phyloP scores from a whole-genome alignment of 306 rosid species.

The Malus orientalis region DNA sequence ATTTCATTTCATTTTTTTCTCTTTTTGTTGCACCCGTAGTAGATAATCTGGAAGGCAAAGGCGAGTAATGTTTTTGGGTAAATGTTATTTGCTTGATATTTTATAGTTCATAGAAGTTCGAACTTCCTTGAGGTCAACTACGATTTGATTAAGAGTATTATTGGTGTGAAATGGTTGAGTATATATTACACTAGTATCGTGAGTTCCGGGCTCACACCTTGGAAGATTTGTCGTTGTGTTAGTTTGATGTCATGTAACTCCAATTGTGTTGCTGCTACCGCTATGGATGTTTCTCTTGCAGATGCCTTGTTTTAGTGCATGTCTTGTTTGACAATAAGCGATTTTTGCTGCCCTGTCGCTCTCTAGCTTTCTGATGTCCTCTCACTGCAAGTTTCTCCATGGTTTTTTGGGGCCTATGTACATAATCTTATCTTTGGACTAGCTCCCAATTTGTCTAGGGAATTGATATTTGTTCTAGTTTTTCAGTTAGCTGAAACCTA shows the following conservation, averaged over 20 bases:
- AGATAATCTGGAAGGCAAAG: not conserved
- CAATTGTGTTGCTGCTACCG: not conserved
- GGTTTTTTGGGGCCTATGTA: not conserved
- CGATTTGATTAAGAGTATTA: not conserved
- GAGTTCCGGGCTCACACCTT: not conserved
- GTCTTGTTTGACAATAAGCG: not conserved
- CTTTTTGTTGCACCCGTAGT: not conserved
- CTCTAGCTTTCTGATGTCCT: not conserved
- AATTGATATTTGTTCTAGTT: not conserved
- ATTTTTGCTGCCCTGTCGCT: not conserved
- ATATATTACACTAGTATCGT: not conserved
- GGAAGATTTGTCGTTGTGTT: not conserved
- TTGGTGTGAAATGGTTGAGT: not conserved
- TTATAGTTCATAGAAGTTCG: not conserved
- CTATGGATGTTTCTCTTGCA: not conserved
- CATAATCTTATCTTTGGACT: not conserved
- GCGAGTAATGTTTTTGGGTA: not conserved
- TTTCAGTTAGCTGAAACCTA: not conserved
- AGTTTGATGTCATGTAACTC: not conserved
- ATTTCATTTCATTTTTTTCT: not conserved
- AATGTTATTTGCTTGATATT: not conserved
- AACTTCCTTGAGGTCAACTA: not conserved
- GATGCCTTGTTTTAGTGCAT: not conserved
- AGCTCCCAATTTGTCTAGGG: not conserved
- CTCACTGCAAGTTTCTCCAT: not conserved